A percentile compares a stretch with the other conserved stretches of the same genome.
phyloP scores from a whole-genome alignment of 1,284 basidiomycete species.

The Irpex rosettiformis region DNA sequence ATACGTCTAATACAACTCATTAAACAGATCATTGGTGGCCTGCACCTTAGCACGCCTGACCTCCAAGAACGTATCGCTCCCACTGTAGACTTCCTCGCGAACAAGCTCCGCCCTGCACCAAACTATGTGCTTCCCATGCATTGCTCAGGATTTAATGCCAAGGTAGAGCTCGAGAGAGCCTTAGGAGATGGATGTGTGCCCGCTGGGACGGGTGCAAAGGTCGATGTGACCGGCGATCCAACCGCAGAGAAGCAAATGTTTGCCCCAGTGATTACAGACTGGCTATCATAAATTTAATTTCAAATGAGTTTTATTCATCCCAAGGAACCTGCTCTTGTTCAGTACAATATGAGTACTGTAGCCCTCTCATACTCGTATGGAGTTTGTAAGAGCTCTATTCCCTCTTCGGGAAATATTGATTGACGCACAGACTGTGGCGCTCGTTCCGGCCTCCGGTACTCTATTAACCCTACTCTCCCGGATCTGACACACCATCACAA shows the following conservation, averaged over 20 bases:
- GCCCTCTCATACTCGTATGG: no score
- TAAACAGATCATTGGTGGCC: slow-evolving; percentile 76
- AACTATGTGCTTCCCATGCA: slow-evolving; percentile 79
- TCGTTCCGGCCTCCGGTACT: no score
- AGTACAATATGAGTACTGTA: no score
- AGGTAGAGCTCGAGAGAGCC: slow-evolving; percentile 62
- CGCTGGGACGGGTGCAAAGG: slow-evolving; percentile 67
- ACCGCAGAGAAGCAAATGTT: slow-evolving; percentile 37
- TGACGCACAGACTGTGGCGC: not conserved
- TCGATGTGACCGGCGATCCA: slow-evolving; percentile 46
- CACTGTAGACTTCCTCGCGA: slow-evolving; percentile 69
- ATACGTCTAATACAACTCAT: slow-evolving; percentile 3
- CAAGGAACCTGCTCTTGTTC: no score
- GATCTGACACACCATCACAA: no score
- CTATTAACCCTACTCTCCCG: no score
- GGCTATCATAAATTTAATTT: not conserved
- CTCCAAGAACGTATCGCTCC: slow-evolving; percentile 58
- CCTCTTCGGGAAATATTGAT: not conserved
- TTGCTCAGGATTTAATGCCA: slow-evolving; percentile 73
- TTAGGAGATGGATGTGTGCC: slow-evolving; percentile 75
- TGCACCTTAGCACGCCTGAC: slow-evolving; percentile 73
- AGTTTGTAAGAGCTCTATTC: not conserved
- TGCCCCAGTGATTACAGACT: slow-evolving; percentile 15
- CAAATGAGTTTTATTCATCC: no score
- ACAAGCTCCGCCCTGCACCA: slow-evolving; percentile 56